These are phyloP conservation scores for Excoecaria cochinchinensis DNA, from an alignment of 345 rosid genomes.

Conservation along the genomic window DNA sequence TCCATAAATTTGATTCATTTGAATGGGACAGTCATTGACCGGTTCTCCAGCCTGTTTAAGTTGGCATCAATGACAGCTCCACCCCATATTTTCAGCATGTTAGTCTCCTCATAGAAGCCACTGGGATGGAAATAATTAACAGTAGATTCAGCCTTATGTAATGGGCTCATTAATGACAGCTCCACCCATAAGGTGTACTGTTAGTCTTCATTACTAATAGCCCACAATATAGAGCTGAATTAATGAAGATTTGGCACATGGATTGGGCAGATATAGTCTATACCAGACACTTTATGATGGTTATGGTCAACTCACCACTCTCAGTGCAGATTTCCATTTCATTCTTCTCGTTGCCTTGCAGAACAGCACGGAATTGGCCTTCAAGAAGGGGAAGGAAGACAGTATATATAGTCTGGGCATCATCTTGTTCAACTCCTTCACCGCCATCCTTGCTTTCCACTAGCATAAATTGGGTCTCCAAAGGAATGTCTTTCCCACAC, in stretches of 20 bases:
- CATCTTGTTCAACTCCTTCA: constrained; percentile 49
- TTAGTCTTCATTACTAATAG: constrained; percentile 24
- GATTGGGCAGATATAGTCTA: constrained; percentile 16
- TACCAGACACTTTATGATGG: constrained; percentile 27
- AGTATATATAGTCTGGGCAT: constrained; percentile 63
- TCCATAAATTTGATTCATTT: constrained; percentile 32
- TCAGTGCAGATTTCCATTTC: constrained; percentile 92
- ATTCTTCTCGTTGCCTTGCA: constrained; percentile 83
- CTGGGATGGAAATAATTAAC: constrained; percentile 22
- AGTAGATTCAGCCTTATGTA: constrained; percentile 16
- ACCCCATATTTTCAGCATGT: constrained; percentile 17
- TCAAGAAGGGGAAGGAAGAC: constrained; percentile 94
- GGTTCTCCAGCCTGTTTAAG: constrained; percentile 32
- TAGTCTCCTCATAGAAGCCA: constrained; percentile 15
- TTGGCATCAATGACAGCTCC: constrained; percentile 33
- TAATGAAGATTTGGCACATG: constrained; percentile 16
- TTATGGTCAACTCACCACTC: constrained; percentile 77
- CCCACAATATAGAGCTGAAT: constrained; percentile 18
- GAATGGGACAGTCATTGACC: constrained; percentile 28
- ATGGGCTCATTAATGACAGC: constrained; percentile 13
- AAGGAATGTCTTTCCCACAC: constrained; percentile 82
- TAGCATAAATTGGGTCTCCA: constrained; percentile 96
- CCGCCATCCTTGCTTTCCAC: constrained; percentile 71
- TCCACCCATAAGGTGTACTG: constrained; percentile 23
- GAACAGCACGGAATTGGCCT: constrained; percentile 90